Percentiles rank a stretch among this genome's conserved stretches.
These are phyloP conservation scores for Peziza echinospora DNA, from an alignment of 495 filamentous ascomycete species.

Conservation along the genomic window DNA sequence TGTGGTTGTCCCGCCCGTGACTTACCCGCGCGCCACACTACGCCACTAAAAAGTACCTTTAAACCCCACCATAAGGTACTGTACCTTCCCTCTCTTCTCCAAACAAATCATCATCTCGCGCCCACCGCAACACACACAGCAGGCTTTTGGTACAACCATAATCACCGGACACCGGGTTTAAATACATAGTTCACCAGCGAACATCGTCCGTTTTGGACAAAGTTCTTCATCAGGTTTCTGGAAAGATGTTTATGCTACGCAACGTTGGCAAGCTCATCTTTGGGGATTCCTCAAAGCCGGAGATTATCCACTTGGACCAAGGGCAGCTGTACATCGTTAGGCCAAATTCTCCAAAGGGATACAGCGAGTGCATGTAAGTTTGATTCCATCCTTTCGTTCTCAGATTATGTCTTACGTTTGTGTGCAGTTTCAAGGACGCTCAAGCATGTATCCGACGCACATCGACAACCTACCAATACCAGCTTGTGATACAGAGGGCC, in stretches of 20 bases:
- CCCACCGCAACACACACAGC: no score
- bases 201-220: no score
- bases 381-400: background rate
- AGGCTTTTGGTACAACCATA: no score
- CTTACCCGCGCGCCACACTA: no score
- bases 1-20: no score
- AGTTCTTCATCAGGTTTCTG: no score
- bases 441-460: constrained; percentile 78
- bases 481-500: constrained; percentile 83
- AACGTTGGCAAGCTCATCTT: constrained; percentile 84
- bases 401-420: background rate
- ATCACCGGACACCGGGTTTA: no score
- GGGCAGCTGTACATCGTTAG: constrained; percentile 94
- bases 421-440: constrained; percentile 62
- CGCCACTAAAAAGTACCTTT: no score
- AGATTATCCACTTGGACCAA: constrained; percentile 84
- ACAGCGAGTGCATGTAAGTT: constrained; percentile 66
- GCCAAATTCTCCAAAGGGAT: constrained; percentile 84
- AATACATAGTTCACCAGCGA: no score
- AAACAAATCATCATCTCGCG: no score
- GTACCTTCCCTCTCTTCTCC: no score
- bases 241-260: constrained; percentile 53
- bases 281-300: constrained; percentile 68
- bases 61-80: no score
- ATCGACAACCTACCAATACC: constrained; percentile 86